Conservation (phyloP, 2,329 filamentous ascomycete genomes). For the Fusarium sp. region DNA sequence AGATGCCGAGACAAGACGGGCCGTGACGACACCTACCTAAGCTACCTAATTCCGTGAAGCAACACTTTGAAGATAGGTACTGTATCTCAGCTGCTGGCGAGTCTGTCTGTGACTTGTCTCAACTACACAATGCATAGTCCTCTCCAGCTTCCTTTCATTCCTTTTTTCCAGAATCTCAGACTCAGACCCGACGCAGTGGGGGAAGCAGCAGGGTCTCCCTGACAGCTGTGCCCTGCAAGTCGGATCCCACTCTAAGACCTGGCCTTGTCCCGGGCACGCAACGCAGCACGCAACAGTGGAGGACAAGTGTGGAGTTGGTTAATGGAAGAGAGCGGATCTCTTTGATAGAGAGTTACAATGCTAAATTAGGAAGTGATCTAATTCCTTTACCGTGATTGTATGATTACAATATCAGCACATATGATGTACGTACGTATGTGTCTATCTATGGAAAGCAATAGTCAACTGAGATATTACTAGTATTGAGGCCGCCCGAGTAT, state of each 20-base stretch:
- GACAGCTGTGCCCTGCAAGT: slow-evolving; percentile 12
- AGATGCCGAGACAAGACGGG: slow-evolving; percentile 33
- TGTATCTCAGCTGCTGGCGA: neutral
- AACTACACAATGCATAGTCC: neutral
- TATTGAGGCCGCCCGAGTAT: neutral
- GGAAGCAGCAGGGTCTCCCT: neutral
- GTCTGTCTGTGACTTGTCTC: neutral
- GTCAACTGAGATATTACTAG: slow-evolving; percentile 9
- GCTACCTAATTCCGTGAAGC: neutral
- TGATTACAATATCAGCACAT: neutral
- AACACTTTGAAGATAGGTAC: too few relatives aligned
- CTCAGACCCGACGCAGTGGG: slow-evolving; percentile 12
- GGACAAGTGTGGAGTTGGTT: slow-evolving; percentile 8
- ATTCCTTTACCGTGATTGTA: neutral
- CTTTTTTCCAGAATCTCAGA: neutral
- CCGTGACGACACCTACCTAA: slow-evolving; percentile 14
- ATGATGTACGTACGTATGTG: neutral
- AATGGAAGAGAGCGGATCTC: slow-evolving; percentile 14
- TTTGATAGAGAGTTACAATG: slow-evolving; percentile 1
- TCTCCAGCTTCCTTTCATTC: neutral
- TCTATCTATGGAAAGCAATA: neutral
- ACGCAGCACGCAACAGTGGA: slow-evolving; percentile 30
- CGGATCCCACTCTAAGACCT: neutral
- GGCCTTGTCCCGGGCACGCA: slow-evolving; percentile 19
- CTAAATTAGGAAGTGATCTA: slow-evolving; percentile 7